Conservation (phyloP, 2,329 filamentous ascomycete species). For the Leptographium lundbergii region DNA sequence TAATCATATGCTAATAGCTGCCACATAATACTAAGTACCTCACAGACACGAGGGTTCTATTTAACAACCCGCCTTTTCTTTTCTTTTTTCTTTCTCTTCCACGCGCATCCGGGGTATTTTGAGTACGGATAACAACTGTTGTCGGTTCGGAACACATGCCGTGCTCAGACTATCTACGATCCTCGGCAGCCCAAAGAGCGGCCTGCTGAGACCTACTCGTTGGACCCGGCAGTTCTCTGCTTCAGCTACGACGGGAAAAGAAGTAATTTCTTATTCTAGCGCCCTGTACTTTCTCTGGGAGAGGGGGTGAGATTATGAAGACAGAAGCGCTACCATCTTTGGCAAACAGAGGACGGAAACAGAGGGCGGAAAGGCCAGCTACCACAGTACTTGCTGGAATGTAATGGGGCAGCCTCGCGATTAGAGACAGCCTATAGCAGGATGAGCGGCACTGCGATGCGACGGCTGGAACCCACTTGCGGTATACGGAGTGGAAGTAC, state of each 20-base stretch:
- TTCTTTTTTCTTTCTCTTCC: neutral
- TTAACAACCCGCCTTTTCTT: no score
- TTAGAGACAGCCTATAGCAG: neutral
- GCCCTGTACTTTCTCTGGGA: neutral
- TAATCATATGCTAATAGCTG: neutral
- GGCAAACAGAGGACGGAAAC: neutral
- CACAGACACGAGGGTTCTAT: no score
- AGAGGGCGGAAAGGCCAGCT: neutral
- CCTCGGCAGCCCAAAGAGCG: neutral
- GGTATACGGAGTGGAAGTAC: no score
- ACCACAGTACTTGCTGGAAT: neutral
- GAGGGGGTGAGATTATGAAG: neutral
- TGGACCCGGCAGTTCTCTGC: neutral
- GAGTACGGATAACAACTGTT: neutral
- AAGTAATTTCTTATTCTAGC: neutral
- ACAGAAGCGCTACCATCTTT: neutral
- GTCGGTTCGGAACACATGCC: neutral
- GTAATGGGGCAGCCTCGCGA: neutral
- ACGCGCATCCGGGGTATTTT: neutral
- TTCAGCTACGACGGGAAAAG: neutral
- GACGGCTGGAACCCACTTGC: neutral
- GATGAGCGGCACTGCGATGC: neutral
- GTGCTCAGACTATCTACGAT: neutral
- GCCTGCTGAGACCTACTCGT: neutral
- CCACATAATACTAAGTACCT: no score